phyloP scores from a whole-genome alignment of 192 early-diverging fungal genomes.

The Linnemannia hyalina region DNA sequence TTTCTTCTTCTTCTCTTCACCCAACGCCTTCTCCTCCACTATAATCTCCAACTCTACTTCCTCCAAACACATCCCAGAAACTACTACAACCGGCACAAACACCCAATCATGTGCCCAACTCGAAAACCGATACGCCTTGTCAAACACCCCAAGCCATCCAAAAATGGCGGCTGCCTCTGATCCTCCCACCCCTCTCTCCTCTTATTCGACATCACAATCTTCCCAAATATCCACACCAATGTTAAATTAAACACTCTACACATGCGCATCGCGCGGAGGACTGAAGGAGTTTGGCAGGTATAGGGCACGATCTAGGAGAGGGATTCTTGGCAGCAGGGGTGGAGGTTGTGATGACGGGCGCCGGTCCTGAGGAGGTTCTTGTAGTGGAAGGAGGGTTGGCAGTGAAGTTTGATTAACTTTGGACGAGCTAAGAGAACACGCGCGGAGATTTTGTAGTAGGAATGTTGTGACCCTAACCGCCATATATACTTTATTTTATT shows the following conservation, averaged over 20 bases:
- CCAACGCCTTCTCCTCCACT: not conserved
- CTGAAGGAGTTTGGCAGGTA: not conserved
- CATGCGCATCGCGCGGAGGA: not conserved
- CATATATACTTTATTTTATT: constrained; percentile 5
- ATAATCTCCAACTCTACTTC: not conserved
- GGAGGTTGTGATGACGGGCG: constrained; percentile 4
- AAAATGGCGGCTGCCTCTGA: not conserved
- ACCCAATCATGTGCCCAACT: not conserved
- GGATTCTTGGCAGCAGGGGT: not conserved
- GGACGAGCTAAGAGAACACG: constrained; percentile 13
- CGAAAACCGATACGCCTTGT: constrained; percentile 7
- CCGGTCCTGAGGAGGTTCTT: constrained; percentile 14
- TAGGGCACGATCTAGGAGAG: constrained; percentile 12
- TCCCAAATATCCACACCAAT: not conserved
- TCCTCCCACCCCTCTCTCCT: not conserved
- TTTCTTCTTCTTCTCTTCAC: not conserved
- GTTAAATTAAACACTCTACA: constrained; percentile 5
- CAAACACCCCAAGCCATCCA: constrained; percentile 14
- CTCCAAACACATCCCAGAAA: constrained; percentile 15
- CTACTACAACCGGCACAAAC: not conserved
- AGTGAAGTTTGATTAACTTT: not conserved
- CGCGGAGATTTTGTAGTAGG: constrained; percentile 6
- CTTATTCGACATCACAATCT: not conserved
- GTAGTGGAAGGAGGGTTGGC: constrained; percentile 24
- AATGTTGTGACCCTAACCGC: constrained; percentile 22